Conservation (phyloP, 768 basidiomycete species). For the Lactarius akahatsu region DNA sequence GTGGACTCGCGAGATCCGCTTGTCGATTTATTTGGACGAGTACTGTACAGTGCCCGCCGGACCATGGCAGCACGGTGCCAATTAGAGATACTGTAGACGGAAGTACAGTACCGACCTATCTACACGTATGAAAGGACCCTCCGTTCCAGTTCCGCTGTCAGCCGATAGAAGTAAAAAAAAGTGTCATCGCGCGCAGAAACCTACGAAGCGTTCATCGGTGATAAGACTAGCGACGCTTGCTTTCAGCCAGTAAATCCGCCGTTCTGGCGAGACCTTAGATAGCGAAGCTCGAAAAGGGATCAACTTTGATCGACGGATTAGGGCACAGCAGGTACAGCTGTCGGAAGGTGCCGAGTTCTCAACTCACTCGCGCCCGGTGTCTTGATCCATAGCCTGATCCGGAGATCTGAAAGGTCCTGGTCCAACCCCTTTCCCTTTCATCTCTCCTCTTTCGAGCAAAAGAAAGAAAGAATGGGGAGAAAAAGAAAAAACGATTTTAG, state of each 20-base stretch:
- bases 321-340: too few relatives aligned
- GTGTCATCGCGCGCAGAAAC: neutral
- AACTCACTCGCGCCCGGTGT: neutral
- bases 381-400: neutral
- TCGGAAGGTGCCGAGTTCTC: neutral
- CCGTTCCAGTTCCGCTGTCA: neutral
- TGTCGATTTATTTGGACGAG: neutral
- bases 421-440: neutral
- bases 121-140: neutral
- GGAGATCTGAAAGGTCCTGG: neutral
- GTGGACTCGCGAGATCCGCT: neutral
- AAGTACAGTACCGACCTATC: neutral
- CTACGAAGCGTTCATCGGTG: neutral
- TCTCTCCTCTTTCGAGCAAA: neutral
- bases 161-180: neutral
- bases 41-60: neutral
- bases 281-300: neutral
- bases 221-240: neutral
- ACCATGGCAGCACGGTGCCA: too few relatives aligned
- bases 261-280: neutral
- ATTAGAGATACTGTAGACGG: too few relatives aligned
- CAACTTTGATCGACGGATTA: neutral
- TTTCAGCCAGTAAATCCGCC: neutral
- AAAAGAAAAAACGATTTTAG: too few relatives aligned
- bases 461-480: too few relatives aligned